Base-by-base conservation (phyloP, 73 alveolate genomes). In the Diophrys appendiculata region DNA sequence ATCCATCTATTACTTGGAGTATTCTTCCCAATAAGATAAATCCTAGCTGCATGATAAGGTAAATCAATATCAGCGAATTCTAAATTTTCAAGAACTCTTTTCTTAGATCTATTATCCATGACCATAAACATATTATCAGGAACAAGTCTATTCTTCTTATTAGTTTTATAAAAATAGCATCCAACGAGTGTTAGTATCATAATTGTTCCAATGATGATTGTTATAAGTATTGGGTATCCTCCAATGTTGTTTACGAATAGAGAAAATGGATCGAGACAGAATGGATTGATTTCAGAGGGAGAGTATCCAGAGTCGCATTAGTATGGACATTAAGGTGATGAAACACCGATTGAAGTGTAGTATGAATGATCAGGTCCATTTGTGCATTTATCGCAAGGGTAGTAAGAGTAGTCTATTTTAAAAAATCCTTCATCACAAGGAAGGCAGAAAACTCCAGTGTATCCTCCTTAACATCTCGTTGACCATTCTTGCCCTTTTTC, bases 381-480 rank as follows among this genome's bases (percentile, higher is more conserved):
- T 27, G 13, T 27, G 65, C 83, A 74, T 13, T 28, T 31, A 8
- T 54, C 31, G 29, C 83, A 74, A n/a, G 28, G 26, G 2, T 29
- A 27, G 29, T 74, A 74, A 23, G 83, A 74, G 52, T 74, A 74
- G 30, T 74, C 74, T 14, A 33, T 32, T 74, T 74, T 74, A 29
- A 14, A 74, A 23, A 43, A 24, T 23, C 83, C 83, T 2, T 1
- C 1, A 26, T 29, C n/a, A 11, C 83, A 74, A 14, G 83, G 83
- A 14, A 24, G 22, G 13, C 83, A 74, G 29, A 74, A 74, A 1
- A 33, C 54, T 18, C 83, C 83, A 26, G 34, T 25, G 54, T 54
- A 74, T 27, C 83, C 83, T 27, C 29, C 34, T n/a, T n/a, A 29
- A 74, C 83, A 74, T 65, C 54, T 74, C 2, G 83, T 54, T 14